phyloP scores from a whole-genome alignment of 2,329 filamentous ascomycete species.

The Fusarium siculi region DNA sequence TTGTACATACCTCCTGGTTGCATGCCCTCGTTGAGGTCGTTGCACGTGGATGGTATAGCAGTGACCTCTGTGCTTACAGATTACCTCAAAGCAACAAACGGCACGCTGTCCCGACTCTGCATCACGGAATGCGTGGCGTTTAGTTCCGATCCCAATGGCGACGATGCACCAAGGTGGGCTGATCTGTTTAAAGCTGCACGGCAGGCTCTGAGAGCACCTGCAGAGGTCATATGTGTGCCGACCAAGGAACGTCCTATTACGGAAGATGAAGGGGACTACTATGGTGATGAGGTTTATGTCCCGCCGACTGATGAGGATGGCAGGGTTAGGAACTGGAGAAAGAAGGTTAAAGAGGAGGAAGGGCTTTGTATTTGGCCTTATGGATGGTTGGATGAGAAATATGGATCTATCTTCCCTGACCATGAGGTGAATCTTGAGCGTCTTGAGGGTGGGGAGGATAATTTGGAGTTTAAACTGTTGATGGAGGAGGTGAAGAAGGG shows the following conservation, averaged over 20 bases:
- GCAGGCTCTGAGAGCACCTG: background rate
- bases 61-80: background rate
- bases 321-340: background rate
- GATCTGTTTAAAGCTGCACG: background rate
- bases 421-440: background rate
- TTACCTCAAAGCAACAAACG: background rate
- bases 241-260: background rate
- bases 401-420: background rate
- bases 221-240: background rate
- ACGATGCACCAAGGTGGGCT: background rate
- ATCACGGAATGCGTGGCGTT: background rate
- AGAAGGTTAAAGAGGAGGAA: background rate
- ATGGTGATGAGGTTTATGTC: background rate
- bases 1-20: background rate
- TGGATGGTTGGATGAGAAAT: background rate
- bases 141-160: rapidly evolving
- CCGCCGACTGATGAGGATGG: background rate
- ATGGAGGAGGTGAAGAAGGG: background rate
- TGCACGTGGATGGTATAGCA: slow-evolving; percentile 6
- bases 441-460: background rate
- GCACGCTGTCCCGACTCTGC: background rate
- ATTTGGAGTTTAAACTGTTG: background rate
- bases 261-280: background rate
- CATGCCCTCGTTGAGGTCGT: background rate
- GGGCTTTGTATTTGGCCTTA: slow-evolving; percentile 14